phyloP scores from a whole-genome alignment of 345 rosid genomes.

The Zanthoxylum bungeanum region DNA sequence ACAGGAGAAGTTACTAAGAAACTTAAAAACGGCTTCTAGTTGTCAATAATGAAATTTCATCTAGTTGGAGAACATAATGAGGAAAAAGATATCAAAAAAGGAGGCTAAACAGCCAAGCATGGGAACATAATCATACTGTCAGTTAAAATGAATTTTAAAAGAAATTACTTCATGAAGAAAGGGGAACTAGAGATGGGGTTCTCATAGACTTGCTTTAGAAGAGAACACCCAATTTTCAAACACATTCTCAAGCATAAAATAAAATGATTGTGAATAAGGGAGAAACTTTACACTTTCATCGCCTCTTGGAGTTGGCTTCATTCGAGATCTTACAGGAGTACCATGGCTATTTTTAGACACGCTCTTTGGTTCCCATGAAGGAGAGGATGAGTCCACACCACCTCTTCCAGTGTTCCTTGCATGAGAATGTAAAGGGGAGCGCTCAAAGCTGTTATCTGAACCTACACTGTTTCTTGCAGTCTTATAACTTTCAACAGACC shows the following conservation, averaged over 20 bases:
- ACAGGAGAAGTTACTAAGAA: background rate
- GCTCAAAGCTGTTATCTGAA: slow-evolving; percentile 61
- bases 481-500: slow-evolving; percentile 39
- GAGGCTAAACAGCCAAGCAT: background rate
- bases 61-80: background rate
- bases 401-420: slow-evolving; percentile 41
- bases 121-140: background rate
- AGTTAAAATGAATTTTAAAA: background rate
- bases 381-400: slow-evolving; percentile 35
- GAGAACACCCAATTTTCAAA: background rate
- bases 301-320: slow-evolving; percentile 43
- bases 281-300: slow-evolving; percentile 66
- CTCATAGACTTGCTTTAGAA: background rate
- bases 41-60: background rate
- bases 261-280: slow-evolving; percentile 3
- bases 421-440: slow-evolving; percentile 59
- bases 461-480: slow-evolving; percentile 39
- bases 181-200: background rate
- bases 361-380: slow-evolving; percentile 57
- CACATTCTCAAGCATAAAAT: background rate
- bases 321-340: slow-evolving; percentile 57
- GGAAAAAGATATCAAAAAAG: background rate
- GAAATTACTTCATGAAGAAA: background rate
- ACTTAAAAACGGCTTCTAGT: background rate
- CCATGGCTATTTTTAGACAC: slow-evolving; percentile 54